Percentiles rank a stretch among this genome's conserved stretches.
phyloP scores from a whole-genome alignment of 371 early-diverging fungal species.

The Mucor piriformis region DNA sequence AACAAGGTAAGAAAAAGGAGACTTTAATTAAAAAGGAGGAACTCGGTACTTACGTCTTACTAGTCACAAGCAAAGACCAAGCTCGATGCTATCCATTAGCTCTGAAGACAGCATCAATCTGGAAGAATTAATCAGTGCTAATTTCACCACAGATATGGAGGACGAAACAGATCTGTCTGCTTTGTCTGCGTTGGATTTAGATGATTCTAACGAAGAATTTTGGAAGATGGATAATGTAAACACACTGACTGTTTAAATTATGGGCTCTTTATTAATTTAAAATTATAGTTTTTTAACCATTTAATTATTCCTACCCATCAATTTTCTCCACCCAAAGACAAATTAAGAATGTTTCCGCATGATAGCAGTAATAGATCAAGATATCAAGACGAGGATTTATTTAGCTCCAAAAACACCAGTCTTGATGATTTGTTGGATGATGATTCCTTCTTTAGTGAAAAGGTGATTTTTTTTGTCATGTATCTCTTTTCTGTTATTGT shows the following conservation, averaged over 20 bases:
- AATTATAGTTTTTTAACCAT: conserved; percentile 2
- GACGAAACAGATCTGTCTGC: conserved; percentile 48
- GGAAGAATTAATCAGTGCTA: conserved; percentile 47
- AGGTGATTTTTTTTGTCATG: not conserved
- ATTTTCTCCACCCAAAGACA: not conserved
- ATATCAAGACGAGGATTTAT: not conserved
- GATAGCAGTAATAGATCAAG: conserved; percentile 13
- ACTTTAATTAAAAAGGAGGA: conserved; percentile 3
- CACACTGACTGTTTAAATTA: not conserved
- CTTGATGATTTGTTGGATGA: conserved; percentile 5
- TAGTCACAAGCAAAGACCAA: conserved; percentile 28
- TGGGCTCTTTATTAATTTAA: too few species aligned
- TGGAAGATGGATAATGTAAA: conserved; percentile 49
- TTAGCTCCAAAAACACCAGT: conserved; percentile 5
- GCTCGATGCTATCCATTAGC: conserved; percentile 41
- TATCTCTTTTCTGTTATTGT: not conserved
- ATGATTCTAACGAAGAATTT: conserved; percentile 51
- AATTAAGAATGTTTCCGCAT: conserved; percentile 3
- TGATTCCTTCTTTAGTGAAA: not conserved
- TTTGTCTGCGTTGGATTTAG: conserved; percentile 45
- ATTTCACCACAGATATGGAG: conserved; percentile 42
- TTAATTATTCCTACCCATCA: not conserved
- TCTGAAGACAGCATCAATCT: conserved; percentile 50
- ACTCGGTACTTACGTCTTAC: not conserved
- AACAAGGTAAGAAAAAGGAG: not conserved